A percentile compares a stretch with the other conserved stretches of the same genome.
Conservation (phyloP, 768 basidiomycete genomes). For the Tylopilus balloui region DNA sequence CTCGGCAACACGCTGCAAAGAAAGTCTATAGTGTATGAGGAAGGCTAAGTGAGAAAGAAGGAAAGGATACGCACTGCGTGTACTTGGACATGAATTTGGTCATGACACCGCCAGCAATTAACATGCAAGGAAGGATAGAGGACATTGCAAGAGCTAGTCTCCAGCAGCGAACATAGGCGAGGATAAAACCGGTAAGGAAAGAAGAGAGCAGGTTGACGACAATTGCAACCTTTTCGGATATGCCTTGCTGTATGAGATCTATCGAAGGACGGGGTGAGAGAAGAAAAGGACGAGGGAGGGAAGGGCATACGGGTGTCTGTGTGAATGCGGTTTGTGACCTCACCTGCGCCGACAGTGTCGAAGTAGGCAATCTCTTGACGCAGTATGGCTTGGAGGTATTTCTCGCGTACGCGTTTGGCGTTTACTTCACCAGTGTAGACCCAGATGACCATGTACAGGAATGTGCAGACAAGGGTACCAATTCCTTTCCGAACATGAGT, state of each 20-base stretch:
- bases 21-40: constrained; percentile 38
- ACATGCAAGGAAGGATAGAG: constrained; percentile 81
- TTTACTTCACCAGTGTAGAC: constrained; percentile 75
- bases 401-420: constrained; percentile 79
- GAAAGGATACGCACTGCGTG: constrained; percentile 50
- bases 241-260: constrained; percentile 90
- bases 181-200: constrained; percentile 75
- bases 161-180: constrained; percentile 70
- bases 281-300: background rate
- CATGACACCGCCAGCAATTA: constrained; percentile 66
- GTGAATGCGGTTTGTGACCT: constrained; percentile 89
- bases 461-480: constrained; percentile 73
- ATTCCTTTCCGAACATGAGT: constrained; percentile 42
- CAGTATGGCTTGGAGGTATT: constrained; percentile 72
- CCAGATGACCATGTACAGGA: constrained; percentile 65
- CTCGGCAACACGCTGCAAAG: constrained; percentile 71
- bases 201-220: constrained; percentile 59
- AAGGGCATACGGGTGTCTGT: constrained; percentile 68
- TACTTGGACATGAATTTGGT: constrained; percentile 60
- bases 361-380: constrained; percentile 89
- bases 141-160: constrained; percentile 79
- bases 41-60: background rate
- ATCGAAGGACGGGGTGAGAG: background rate
- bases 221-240: constrained; percentile 83
- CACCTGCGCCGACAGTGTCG: constrained; percentile 88